These are phyloP conservation scores for Coemansia sp. DNA, from an alignment of 192 early-diverging fungal species.

Conservation along the genomic window DNA sequence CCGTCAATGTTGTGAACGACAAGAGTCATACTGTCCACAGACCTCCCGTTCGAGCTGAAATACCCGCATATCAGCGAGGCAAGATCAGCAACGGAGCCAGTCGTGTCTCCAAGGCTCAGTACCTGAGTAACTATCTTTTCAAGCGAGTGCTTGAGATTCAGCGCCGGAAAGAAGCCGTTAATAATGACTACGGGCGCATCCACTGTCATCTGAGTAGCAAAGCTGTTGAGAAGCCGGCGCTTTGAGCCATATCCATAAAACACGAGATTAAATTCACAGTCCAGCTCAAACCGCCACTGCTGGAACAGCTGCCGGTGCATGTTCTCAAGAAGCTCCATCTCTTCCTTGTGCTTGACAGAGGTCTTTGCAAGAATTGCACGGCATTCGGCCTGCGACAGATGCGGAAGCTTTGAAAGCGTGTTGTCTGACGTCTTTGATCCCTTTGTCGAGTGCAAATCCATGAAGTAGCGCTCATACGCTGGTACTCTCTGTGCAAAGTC, in stretches of 20 bases:
- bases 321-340: conserved; percentile 56
- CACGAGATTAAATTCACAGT: conserved; percentile 79
- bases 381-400: conserved; percentile 71
- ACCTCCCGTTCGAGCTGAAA: conserved; percentile 57
- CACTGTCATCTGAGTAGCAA: conserved; percentile 59
- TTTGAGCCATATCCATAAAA: conserved; percentile 97
- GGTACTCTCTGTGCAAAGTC: conserved; percentile 29
- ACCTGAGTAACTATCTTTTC: conserved; percentile 57
- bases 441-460: conserved; percentile 59
- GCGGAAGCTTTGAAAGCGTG: conserved; percentile 78
- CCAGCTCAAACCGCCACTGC: conserved; percentile 89
- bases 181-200: conserved; percentile 71
- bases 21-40: conserved; percentile 62
- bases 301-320: conserved; percentile 67
- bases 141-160: conserved; percentile 72
- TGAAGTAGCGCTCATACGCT: conserved; percentile 78
- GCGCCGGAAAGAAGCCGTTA: conserved; percentile 82
- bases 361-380: conserved; percentile 54
- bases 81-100: conserved; percentile 62
- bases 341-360: conserved; percentile 61
- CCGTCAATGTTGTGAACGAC: conserved; percentile 93
- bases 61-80: conserved; percentile 64
- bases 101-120: conserved; percentile 29
- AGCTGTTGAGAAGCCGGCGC: conserved; percentile 70
- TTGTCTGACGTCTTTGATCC: conserved; percentile 77